phyloP scores from a whole-genome alignment of 1,139 yeast species.

The Yamadazyma diddensiae region DNA sequence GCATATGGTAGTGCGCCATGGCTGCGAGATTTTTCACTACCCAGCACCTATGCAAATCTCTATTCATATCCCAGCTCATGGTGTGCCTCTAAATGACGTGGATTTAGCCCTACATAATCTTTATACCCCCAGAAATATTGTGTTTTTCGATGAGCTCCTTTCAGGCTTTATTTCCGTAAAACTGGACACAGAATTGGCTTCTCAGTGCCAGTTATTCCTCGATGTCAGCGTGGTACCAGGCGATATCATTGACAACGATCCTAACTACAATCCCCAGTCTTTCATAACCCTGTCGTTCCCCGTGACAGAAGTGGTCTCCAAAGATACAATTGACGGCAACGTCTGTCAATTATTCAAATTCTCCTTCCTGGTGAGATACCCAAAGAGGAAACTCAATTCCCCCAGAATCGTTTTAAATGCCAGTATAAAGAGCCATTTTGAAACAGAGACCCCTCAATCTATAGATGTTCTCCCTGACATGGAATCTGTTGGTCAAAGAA shows the following conservation, averaged over 20 bases:
- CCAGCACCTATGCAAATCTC: conserved; percentile 4
- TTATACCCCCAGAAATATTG: conserved; percentile 2
- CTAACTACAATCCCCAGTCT: conserved; percentile 2
- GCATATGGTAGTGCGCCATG: too few species aligned
- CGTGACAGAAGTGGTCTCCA: conserved; percentile 4
- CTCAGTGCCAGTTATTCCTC: conserved; percentile 14
- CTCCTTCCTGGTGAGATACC: conserved; percentile 34
- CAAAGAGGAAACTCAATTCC: conserved; percentile 28
- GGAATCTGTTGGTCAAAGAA: conserved; percentile 1
- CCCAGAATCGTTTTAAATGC: conserved; percentile 31
- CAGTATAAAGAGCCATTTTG: conserved; percentile 6
- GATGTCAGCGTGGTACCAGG: conserved; percentile 30
- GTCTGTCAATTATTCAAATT: conserved; percentile 14
- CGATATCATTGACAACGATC: conserved; percentile 16
- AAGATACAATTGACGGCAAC: conserved; percentile 1
- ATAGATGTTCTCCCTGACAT: conserved; percentile 1
- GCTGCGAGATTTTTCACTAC: neutral
- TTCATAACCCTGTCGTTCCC: conserved; percentile 5
- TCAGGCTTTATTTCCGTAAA: conserved; percentile 8
- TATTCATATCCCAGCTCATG: conserved; percentile 1
- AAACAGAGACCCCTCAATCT: too few species aligned
- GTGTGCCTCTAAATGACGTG: neutral
- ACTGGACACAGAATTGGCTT: neutral
- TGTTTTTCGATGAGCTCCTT: conserved; percentile 13
- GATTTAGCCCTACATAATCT: conserved; percentile 1